Conservation (phyloP, 1,284 basidiomycete species). For the Xerocomus minutiporus region DNA sequence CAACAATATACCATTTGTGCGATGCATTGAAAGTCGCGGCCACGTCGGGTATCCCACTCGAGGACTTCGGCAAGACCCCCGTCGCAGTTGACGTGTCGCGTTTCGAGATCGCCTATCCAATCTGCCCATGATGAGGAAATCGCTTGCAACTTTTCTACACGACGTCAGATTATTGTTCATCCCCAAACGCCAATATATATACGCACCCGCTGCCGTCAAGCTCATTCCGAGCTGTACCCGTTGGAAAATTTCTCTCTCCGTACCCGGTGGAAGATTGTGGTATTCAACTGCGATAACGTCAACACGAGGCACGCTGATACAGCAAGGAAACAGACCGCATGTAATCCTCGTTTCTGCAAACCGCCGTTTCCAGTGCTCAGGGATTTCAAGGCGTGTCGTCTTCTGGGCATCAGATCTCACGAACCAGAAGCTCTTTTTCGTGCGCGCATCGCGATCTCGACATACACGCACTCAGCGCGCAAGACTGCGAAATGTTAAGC, state of each 20-base stretch:
- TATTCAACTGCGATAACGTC: slow-evolving; percentile 50
- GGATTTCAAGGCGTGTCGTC: slow-evolving; percentile 43
- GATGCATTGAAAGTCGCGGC: slow-evolving; percentile 66
- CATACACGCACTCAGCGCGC: slow-evolving; percentile 1
- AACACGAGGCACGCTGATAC: background rate
- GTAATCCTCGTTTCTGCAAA: slow-evolving; percentile 56
- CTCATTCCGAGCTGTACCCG: slow-evolving; percentile 72
- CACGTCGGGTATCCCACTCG: slow-evolving; percentile 58
- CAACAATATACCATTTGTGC: slow-evolving; percentile 63
- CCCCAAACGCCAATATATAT: background rate
- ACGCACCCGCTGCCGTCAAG: slow-evolving; percentile 58
- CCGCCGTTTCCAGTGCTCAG: slow-evolving; percentile 42
- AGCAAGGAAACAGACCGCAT: slow-evolving; percentile 46
- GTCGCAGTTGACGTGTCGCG: slow-evolving; percentile 46
- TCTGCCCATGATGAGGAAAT: slow-evolving; percentile 59
- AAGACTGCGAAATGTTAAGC: background rate
- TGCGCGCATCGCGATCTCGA: slow-evolving; percentile 45
- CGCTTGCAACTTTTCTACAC: slow-evolving; percentile 65
- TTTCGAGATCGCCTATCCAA: slow-evolving; percentile 52
- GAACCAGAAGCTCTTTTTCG: slow-evolving; percentile 59
- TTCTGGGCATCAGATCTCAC: slow-evolving; percentile 43
- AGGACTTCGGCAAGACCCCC: slow-evolving; percentile 50
- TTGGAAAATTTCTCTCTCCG: slow-evolving; percentile 72
- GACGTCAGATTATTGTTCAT: background rate
- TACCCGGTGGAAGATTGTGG: slow-evolving; percentile 40